These are phyloP conservation scores for sunflower (Helianthus annuus) DNA, from an alignment of 129 eudicot species.

Conservation along the genomic window DNA sequence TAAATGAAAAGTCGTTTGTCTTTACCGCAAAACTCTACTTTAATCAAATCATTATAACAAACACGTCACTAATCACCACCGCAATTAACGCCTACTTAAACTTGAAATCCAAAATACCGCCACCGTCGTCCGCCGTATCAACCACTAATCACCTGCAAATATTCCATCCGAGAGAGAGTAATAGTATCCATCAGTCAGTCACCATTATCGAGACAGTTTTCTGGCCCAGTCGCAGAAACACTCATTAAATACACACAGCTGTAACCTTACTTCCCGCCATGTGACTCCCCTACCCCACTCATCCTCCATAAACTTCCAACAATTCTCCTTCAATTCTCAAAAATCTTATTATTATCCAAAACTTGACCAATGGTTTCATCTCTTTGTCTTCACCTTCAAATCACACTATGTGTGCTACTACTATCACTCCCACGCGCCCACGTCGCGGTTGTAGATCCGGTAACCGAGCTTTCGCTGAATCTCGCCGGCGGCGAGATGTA, in stretches of 20 bases:
- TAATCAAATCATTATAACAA: neutral
- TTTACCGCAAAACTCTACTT: neutral
- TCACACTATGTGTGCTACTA: conserved; percentile 14
- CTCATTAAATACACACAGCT: conserved; percentile 38
- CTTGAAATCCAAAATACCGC: neutral
- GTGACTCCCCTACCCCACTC: conserved; percentile 38
- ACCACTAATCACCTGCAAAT: conserved; percentile 8
- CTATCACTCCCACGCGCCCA: conserved; percentile 20
- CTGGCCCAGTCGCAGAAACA: conserved; percentile 6
- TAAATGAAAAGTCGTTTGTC: neutral
- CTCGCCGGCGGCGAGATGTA: conserved; percentile 26
- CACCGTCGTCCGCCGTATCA: conserved; percentile 25
- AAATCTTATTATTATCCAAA: neutral
- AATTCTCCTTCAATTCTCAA: neutral
- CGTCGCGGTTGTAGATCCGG: neutral
- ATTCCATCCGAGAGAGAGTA: neutral
- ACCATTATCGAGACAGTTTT: conserved; percentile 32
- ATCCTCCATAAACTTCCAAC: neutral
- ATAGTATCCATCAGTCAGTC: neutral
- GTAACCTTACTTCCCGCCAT: conserved; percentile 38
- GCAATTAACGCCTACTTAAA: neutral
- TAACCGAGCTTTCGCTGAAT: conserved; percentile 1
- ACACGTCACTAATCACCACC: neutral
- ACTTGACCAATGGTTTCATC: conserved; percentile 33
- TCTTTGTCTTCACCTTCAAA: neutral